Base-by-base conservation (phyloP, 768 basidiomycete species). In the Termitomyces sp. region DNA sequence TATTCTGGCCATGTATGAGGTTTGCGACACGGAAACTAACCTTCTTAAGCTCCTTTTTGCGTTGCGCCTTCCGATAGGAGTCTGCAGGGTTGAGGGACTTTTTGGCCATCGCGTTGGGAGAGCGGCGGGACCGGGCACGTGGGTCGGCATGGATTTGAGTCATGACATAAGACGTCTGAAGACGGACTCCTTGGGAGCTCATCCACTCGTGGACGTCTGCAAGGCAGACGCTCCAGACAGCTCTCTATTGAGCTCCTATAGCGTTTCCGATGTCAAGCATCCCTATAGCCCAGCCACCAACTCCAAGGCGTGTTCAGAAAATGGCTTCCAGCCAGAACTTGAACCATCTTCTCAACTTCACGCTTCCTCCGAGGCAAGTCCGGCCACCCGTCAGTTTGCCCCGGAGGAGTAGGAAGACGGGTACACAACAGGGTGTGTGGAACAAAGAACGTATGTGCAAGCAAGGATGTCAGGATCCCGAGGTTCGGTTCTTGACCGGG, bases 41-140 rank as follows among this genome's bases (percentile, higher is more conserved):
- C 87, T 93, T 96, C 75, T 96, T 96, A 43, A 98, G 75, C 68
- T 99, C 96, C 68, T 94, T 98, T 70, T 93, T 94, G 56, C 92
- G 80, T 66, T 87, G 87, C 3, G 91, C 85, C 72, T 98, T 98
- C 92, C 96, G 85, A 69, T 77, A 88, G 0, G 96, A 87, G 67
- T 99, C 96, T n/a, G 90, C 96, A 24, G 96, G 96, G 67, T 99
- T 99, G 56, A 85, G 67, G 55, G 77, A 84, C 68, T 94, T 96
- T 71, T 95, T 96, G 12, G 81, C 85, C 93, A 95, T 93, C 53
- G 62, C 58, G 15, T 61, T 34, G 54, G 43, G 37, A 42, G 45
- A 34, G 38, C 56, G 63, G 38, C 56, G 63, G 55, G n/a, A 51
- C 63, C 65, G 66, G 60, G 69, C 69, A 71, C 70, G 71, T 71